A percentile compares a stretch with the other conserved stretches of the same genome.
phyloP scores from a whole-genome alignment of 176 grass and related monocot genomes.

The Bothriochloa decipiens region DNA sequence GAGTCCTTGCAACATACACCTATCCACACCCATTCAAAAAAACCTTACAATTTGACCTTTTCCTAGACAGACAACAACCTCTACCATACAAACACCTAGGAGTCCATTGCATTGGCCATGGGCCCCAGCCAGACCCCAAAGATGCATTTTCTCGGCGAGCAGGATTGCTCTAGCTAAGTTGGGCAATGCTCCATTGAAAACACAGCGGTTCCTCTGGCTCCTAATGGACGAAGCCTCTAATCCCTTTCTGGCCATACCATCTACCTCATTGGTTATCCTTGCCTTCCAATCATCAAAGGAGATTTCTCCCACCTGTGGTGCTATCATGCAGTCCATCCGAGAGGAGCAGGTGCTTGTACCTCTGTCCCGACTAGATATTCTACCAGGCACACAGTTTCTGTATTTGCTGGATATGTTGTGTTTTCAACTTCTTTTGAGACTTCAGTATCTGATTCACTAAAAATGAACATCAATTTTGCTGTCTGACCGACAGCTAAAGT shows the following conservation, averaged over 20 bases:
- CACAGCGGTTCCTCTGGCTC: not conserved
- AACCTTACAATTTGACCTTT: not conserved
- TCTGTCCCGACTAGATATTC: not conserved
- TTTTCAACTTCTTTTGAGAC: conserved; percentile 5
- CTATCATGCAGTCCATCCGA: not conserved
- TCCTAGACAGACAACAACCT: not conserved
- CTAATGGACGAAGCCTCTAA: not conserved
- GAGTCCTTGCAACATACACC: not conserved
- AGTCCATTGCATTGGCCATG: not conserved
- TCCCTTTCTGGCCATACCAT: not conserved
- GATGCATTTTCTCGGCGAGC: not conserved
- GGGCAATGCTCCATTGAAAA: not conserved
- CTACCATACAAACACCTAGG: not conserved
- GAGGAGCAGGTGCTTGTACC: not conserved
- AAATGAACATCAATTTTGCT: conserved; percentile 32
- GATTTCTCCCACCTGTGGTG: not conserved
- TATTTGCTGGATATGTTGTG: not conserved
- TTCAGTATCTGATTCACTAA: conserved; percentile 33
- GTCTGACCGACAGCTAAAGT: conserved; percentile 2
- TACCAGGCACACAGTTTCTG: not conserved
- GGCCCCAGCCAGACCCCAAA: not conserved
- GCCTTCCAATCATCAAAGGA: not conserved
- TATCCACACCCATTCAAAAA: not conserved
- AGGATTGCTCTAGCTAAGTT: conserved; percentile 11
- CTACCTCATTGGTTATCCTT: not conserved